A percentile compares a stretch with the other conserved stretches of the same genome.
Conservation (phyloP, 331 rosid genomes). For the Quercus phellos region DNA sequence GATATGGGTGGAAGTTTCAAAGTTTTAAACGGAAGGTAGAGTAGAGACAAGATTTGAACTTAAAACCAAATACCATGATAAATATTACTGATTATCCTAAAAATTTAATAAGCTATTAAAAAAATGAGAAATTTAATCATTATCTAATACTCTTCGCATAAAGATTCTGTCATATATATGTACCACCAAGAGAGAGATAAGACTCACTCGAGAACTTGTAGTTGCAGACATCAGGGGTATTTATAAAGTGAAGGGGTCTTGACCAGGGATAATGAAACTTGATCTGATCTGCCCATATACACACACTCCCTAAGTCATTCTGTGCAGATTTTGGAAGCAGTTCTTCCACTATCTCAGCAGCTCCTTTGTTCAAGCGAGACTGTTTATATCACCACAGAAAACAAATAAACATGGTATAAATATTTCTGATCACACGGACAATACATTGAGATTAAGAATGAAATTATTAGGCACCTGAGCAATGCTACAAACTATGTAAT, state of each 20-base stretch:
- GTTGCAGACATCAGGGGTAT: conserved; percentile 74
- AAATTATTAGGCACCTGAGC: conserved; percentile 54
- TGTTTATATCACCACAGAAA: conserved; percentile 14
- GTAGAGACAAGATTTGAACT: too few species aligned
- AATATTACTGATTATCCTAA: too few species aligned
- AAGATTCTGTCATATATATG: too few species aligned
- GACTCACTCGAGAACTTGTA: conserved; percentile 46
- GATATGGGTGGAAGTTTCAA: too few species aligned
- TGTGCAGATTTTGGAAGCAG: conserved; percentile 53
- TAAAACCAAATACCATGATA: too few species aligned
- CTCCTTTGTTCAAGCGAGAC: conserved; percentile 50
- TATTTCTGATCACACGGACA: background rate
- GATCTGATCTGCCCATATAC: conserved; percentile 75
- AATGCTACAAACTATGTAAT: conserved; percentile 53
- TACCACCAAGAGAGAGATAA: background rate
- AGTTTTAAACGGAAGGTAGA: too few species aligned
- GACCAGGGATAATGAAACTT: conserved; percentile 65
- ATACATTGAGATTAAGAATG: background rate
- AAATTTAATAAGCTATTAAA: too few species aligned
- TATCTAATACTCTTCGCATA: too few species aligned
- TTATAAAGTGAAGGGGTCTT: conserved; percentile 62
- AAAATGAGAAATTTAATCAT: too few species aligned
- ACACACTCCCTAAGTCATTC: conserved; percentile 51
- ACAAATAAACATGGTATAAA: background rate
- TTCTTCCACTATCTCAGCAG: conserved; percentile 56